Evolutionary conservation across 2,329 filamentous ascomycete species (phyloP).

Genomic region (Colletotrichum sp.): DNA sequence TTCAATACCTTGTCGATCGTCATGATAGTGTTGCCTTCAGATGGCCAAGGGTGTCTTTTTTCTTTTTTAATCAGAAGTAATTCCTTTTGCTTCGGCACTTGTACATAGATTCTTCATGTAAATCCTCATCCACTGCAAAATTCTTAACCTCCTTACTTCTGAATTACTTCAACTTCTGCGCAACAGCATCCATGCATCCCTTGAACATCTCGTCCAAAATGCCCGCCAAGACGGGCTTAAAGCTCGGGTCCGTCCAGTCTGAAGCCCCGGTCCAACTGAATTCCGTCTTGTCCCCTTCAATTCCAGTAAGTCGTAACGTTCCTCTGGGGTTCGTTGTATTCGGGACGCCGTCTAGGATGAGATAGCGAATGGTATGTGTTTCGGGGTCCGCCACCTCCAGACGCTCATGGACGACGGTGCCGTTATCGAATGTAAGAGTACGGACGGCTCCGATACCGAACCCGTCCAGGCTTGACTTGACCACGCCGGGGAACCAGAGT

Average conservation of each 20-base stretch:
- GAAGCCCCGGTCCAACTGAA: background rate
- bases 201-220: background rate
- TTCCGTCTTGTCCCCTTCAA: background rate
- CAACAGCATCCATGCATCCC: background rate
- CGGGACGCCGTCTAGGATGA: background rate
- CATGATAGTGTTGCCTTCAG: background rate
- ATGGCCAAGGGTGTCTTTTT: background rate
- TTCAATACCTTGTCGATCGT: background rate
- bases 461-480: background rate
- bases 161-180: background rate
- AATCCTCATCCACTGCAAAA: background rate
- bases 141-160: background rate
- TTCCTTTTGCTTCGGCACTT: background rate
- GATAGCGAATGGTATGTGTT: background rate
- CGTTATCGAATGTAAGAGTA: background rate
- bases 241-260: background rate
- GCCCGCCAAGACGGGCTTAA: background rate
- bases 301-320: background rate
- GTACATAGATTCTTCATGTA: background rate
- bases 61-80: background rate
- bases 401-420: background rate
- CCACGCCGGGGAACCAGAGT: slow-evolving; percentile 5
- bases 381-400: background rate
- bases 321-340: background rate
- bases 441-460: slow-evolving; percentile 1